These are phyloP conservation scores for Nannizzia gypsea DNA, from an alignment of 2,329 filamentous ascomycete species.

Conservation along the genomic window DNA sequence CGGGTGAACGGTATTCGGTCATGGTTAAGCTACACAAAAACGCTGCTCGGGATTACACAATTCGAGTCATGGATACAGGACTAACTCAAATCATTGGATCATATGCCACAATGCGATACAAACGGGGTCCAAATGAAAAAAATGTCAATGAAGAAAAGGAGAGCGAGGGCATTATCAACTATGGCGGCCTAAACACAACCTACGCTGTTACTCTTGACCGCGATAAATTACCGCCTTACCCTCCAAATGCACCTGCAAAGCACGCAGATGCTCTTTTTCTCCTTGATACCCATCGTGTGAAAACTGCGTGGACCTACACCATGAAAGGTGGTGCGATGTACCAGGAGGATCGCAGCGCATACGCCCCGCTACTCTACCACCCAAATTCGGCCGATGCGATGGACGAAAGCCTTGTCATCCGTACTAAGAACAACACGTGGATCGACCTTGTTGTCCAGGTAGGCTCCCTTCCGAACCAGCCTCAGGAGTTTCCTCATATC, in stretches of 20 bases:
- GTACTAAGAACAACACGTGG: conserved; percentile 29
- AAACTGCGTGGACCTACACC: conserved; percentile 3
- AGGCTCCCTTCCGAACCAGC: not conserved
- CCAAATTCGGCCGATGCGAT: conserved; percentile 18
- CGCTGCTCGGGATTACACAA: conserved; percentile 27
- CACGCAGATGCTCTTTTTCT: conserved; percentile 22
- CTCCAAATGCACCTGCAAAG: conserved; percentile 30
- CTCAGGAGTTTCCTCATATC: conserved; percentile 25
- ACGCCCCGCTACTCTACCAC: conserved; percentile 25
- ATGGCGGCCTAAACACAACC: not conserved
- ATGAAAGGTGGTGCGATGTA: conserved; percentile 4
- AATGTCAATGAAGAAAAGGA: not conserved
- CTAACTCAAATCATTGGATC: conserved; percentile 44
- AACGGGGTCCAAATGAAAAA: conserved; percentile 16
- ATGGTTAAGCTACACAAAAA: conserved; percentile 30
- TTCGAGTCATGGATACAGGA: conserved; percentile 39
- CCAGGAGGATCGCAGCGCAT: not conserved
- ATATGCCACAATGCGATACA: conserved; percentile 38
- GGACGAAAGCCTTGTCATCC: conserved; percentile 20
- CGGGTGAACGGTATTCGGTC: conserved; percentile 32
- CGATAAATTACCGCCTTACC: conserved; percentile 30
- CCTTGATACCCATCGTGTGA: conserved; percentile 8
- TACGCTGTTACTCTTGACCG: not conserved
- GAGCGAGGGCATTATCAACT: not conserved
- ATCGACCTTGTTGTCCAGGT: conserved; percentile 22